Percentiles rank a stretch among this genome's conserved stretches.
These are phyloP conservation scores for Royoungia palumana DNA, from an alignment of 768 basidiomycete species.

Conservation along the genomic window DNA sequence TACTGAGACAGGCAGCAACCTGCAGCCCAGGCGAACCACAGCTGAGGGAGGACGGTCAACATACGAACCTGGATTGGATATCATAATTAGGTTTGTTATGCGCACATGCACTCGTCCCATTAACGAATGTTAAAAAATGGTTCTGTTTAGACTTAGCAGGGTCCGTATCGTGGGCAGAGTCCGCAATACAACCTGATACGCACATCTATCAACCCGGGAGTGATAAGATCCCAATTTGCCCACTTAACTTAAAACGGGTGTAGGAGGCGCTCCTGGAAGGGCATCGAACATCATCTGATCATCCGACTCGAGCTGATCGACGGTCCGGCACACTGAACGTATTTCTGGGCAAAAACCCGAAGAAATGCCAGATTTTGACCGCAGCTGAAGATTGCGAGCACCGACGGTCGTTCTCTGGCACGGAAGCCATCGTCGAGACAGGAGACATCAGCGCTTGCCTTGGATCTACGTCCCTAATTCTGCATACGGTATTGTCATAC, in stretches of 20 bases:
- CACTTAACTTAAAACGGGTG: conserved; percentile 19
- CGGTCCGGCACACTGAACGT: background rate
- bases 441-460: no score
- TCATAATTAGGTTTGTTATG: conserved; percentile 3
- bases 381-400: background rate
- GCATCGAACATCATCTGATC: conserved; percentile 1
- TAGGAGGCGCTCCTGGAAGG: conserved; percentile 11
- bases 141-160: background rate
- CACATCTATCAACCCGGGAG: conserved; percentile 8
- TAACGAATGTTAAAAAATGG: background rate
- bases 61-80: background rate
- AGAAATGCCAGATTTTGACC: background rate
- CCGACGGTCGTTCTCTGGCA: no score
- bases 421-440: no score
- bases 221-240: background rate
- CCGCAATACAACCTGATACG: background rate
- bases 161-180: background rate
- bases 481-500: no score
- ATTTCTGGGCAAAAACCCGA: conserved; percentile 4
- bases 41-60: background rate
- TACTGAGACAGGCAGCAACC: background rate
- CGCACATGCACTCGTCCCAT: background rate
- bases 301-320: conserved; percentile 2
- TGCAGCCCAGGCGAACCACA: background rate
- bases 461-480: no score